These are phyloP conservation scores for Cordyceps cicadae DNA, from an alignment of 2,329 filamentous ascomycete genomes.

Conservation along the genomic window DNA sequence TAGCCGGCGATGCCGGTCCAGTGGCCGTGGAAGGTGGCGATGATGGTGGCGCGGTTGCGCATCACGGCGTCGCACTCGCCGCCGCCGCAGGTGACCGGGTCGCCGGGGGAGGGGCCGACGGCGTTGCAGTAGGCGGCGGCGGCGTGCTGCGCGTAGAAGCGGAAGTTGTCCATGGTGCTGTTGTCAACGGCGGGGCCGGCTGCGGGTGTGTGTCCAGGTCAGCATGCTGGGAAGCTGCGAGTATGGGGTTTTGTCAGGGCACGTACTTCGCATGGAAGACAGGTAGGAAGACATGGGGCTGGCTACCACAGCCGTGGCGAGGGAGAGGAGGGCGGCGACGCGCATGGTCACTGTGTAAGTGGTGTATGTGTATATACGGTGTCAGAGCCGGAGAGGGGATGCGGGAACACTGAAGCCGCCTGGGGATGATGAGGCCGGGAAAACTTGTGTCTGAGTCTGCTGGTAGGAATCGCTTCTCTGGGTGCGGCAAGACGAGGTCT, in stretches of 20 bases:
- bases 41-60: conserved; percentile 34
- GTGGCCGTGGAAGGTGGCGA: conserved; percentile 33
- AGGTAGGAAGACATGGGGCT: conserved; percentile 20
- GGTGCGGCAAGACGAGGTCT: not conserved
- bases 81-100: conserved; percentile 34
- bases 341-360: conserved; percentile 16
- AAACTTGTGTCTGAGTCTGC: not conserved
- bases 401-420: not conserved
- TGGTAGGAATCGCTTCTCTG: not conserved
- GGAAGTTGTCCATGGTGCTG: conserved; percentile 30
- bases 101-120: conserved; percentile 26
- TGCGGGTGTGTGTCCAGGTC: conserved; percentile 5
- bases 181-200: conserved; percentile 17
- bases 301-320: conserved; percentile 21
- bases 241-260: too few species aligned
- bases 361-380: not conserved
- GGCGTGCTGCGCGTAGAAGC: conserved; percentile 44
- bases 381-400: not conserved
- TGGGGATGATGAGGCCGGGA: not conserved
- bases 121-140: conserved; percentile 48
- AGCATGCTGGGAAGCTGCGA: not conserved
- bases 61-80: conserved; percentile 36
- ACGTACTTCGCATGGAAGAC: conserved; percentile 25
- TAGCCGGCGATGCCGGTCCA: conserved; percentile 41
- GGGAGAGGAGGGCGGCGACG: conserved; percentile 19